Percentiles rank a stretch among this genome's conserved stretches.
Conservation (phyloP, 2,329 filamentous ascomycete genomes). For the Stachybotrys chartarum region DNA sequence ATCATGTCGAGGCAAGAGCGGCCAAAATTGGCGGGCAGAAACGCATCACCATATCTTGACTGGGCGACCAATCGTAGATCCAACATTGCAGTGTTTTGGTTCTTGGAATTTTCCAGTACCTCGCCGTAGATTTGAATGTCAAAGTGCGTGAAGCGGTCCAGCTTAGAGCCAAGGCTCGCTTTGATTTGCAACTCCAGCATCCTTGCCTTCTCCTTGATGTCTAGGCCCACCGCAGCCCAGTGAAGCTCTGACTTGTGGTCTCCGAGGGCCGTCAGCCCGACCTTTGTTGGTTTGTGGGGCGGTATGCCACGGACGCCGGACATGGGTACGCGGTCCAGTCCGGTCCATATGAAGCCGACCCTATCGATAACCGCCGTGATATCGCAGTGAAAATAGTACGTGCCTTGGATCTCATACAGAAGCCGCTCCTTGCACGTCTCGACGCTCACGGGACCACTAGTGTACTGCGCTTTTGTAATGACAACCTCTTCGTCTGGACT, state of each 20-base stretch:
- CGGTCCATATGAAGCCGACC: conserved; percentile 38
- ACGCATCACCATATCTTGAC: too few species aligned
- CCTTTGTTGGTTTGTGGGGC: conserved; percentile 13
- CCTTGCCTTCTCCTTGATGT: conserved; percentile 30
- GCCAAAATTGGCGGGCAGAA: too few species aligned
- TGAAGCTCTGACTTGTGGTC: conserved; percentile 35
- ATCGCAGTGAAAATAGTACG: conserved; percentile 31
- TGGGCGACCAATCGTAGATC: too few species aligned
- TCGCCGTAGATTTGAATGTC: conserved; percentile 28
- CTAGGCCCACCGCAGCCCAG: conserved; percentile 31
- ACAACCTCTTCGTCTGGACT: conserved; percentile 18
- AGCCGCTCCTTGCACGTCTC: conserved; percentile 22
- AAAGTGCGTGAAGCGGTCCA: conserved; percentile 19
- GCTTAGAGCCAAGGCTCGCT: background rate
- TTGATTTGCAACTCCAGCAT: background rate
- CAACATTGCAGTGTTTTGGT: too few species aligned
- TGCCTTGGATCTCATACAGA: conserved; percentile 32
- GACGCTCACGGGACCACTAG: conserved; percentile 24
- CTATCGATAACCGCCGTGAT: conserved; percentile 27
- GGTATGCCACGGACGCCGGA: conserved; percentile 7
- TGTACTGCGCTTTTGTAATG: conserved; percentile 22
- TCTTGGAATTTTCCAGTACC: conserved; percentile 26
- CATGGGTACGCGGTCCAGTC: conserved; percentile 20
- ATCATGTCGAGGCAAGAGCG: too few species aligned
- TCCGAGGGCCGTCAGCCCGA: conserved; percentile 32